Base-by-base conservation (phyloP, 495 filamentous ascomycete species). In the Tuber umbilicatum region DNA sequence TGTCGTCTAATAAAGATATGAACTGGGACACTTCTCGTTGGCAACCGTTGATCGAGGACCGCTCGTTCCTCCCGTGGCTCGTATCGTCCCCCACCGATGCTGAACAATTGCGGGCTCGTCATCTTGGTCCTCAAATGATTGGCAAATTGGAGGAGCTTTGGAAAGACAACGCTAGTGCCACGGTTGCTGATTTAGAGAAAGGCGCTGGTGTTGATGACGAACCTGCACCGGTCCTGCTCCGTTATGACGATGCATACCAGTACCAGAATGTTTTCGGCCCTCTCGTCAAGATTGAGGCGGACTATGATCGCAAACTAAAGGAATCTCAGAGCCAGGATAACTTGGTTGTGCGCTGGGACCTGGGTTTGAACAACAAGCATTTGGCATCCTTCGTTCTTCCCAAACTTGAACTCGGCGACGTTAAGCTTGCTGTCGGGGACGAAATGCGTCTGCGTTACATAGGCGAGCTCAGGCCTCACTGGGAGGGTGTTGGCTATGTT, bases 181-280 rank as follows among this genome's bases (percentile, higher is more conserved):
- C 95, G 1, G 88, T 97, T 79, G 90, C 91, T 39, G 96, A 98
- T 84, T 84, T 99, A 41, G 95, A 99, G 81, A 98, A 97, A 84
- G 92, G 92, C 39, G 93, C 91, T 41, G 93, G 93, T 69, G 91
- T 95, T 27, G 96, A 98, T 82, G 96, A 99, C 80, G 95, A 97
- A 68, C 96, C 96, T 41, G 91, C 93, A 9, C 93, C 94, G 23
- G 95, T 99, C 42, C 87, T 97, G 14, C 86, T 98, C 37, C 93
- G 94, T 71, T 99, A 99, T 79, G 95, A 98, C 73, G 96, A 98
- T 84, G 94, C 95, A 1, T 99, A 93, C 83, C 95, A 99, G 77
- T 99, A 99, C 80, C 95, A 99, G 84, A 99, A 99, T 79, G 94
- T 98, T 37, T 99, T 99, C 81, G 95, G 95, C 0, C 95, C 95